These are phyloP conservation scores for Neoarthrinium moseri DNA, from an alignment of 2,329 filamentous ascomycete species.

Conservation along the genomic window DNA sequence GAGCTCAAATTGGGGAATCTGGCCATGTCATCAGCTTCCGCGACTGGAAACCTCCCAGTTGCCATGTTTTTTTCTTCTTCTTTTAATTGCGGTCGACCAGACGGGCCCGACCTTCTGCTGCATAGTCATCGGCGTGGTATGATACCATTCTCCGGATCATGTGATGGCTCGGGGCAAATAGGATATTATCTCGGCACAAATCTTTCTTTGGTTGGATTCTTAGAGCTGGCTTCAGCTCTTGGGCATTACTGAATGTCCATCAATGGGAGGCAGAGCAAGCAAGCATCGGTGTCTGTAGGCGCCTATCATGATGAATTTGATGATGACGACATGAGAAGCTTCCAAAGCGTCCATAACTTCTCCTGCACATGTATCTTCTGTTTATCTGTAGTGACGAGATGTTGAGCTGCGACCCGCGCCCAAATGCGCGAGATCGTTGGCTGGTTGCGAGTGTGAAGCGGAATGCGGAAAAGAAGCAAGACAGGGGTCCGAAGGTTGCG, in stretches of 20 bases:
- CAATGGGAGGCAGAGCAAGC: constrained; percentile 19
- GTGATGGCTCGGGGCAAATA: constrained; percentile 16
- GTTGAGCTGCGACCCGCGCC: neutral
- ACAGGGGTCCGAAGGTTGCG: constrained; percentile 3
- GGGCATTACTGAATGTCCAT: constrained; percentile 19
- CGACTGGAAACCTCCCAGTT: constrained; percentile 18
- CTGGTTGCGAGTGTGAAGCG: constrained; percentile 4
- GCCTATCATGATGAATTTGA: constrained; percentile 26
- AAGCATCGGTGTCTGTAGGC: constrained; percentile 30
- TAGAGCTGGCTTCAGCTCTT: constrained; percentile 17
- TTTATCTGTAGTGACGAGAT: no score
- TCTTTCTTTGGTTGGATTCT: constrained; percentile 19
- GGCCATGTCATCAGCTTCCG: constrained; percentile 18
- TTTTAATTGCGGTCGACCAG: constrained; percentile 16
- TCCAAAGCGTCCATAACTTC: neutral
- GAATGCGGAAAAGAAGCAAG: constrained; percentile 4
- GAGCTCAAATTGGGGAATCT: constrained; percentile 23
- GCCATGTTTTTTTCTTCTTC: constrained; percentile 17
- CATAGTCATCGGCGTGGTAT: constrained; percentile 22
- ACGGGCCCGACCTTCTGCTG: constrained; percentile 18
- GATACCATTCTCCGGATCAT: constrained; percentile 16
- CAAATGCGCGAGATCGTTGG: no score
- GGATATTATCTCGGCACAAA: constrained; percentile 16
- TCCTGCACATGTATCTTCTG: no score
- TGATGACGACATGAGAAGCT: constrained; percentile 29